Evolutionary conservation across 176 grass and related monocot species (phyloP).

Genomic region (Urochloa ruziziensis): DNA sequence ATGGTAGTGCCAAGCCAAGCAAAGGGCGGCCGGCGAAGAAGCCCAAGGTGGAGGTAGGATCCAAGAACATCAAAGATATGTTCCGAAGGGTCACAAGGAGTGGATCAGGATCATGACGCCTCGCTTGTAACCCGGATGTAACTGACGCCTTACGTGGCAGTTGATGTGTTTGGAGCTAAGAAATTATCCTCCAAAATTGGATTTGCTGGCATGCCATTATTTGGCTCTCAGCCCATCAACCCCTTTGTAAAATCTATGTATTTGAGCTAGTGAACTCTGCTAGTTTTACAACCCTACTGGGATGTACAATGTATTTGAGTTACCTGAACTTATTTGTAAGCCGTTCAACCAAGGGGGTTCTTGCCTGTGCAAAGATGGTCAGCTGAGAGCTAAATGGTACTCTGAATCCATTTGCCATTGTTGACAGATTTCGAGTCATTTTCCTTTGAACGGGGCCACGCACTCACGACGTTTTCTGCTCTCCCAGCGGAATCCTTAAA

Average conservation of each 20-base stretch:
- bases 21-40: slow-evolving; percentile 78
- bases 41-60: slow-evolving; percentile 61
- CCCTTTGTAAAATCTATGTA: not conserved
- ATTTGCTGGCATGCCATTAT: not conserved
- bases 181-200: not conserved
- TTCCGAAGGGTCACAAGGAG: slow-evolving; percentile 75
- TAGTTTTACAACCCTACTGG: no score
- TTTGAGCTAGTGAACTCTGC: slow-evolving; percentile 23
- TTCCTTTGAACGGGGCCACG: no score
- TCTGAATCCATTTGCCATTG: no score
- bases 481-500: no score
- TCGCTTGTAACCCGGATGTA: not conserved
- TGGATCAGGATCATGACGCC: slow-evolving; percentile 32
- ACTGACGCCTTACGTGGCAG: not conserved
- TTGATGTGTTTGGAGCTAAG: not conserved
- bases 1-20: slow-evolving; percentile 33
- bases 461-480: no score
- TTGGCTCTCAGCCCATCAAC: not conserved
- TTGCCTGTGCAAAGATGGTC: no score
- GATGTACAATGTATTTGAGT: no score
- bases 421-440: no score
- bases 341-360: no score
- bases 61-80: slow-evolving; percentile 91
- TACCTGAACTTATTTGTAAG: no score
- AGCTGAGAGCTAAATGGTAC: no score